Conservation (phyloP, 768 basidiomycete species). For the Xerocomellus amylosporus region DNA sequence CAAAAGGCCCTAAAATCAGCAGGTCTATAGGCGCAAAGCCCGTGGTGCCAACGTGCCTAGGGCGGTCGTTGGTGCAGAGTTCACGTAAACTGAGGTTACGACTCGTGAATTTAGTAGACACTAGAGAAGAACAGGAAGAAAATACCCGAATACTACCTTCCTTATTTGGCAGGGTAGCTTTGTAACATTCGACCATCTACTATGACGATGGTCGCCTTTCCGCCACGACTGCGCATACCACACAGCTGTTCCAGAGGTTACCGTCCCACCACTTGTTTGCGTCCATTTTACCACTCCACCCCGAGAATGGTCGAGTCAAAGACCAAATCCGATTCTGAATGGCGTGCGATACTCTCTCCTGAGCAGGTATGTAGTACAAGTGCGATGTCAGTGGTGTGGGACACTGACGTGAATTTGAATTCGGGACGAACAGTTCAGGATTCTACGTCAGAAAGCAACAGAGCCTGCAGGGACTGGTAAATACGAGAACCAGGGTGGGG, state of each 20-base stretch:
- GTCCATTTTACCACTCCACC: conserved; percentile 3
- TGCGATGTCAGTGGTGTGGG: not conserved
- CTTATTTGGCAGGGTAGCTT: not conserved
- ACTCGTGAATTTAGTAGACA: too few species aligned
- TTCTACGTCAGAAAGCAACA: conserved; percentile 86
- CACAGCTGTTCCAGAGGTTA: not conserved
- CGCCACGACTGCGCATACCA: not conserved
- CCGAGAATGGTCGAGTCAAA: conserved; percentile 21
- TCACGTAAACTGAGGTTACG: too few species aligned
- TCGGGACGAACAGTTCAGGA: conserved; percentile 58
- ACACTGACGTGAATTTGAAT: not conserved
- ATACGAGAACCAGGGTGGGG: conserved; percentile 64
- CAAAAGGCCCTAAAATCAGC: too few species aligned
- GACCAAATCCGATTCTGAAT: conserved; percentile 70
- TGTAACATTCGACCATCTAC: too few species aligned
- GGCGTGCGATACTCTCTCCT: conserved; percentile 75
- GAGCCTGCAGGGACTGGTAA: conserved; percentile 75
- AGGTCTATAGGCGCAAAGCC: too few species aligned
- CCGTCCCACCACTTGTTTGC: not conserved
- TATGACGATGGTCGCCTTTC: not conserved
- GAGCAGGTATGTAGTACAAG: conserved; percentile 64
- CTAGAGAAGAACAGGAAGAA: too few species aligned
- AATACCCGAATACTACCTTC: conserved; percentile 4
- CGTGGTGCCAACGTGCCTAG: too few species aligned
- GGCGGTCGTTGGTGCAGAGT: too few species aligned